Evolutionary conservation across 495 filamentous ascomycete species (phyloP), one percentile per base, ranked within the genome.

Genomic region (Penicillium arizonense): DNA sequence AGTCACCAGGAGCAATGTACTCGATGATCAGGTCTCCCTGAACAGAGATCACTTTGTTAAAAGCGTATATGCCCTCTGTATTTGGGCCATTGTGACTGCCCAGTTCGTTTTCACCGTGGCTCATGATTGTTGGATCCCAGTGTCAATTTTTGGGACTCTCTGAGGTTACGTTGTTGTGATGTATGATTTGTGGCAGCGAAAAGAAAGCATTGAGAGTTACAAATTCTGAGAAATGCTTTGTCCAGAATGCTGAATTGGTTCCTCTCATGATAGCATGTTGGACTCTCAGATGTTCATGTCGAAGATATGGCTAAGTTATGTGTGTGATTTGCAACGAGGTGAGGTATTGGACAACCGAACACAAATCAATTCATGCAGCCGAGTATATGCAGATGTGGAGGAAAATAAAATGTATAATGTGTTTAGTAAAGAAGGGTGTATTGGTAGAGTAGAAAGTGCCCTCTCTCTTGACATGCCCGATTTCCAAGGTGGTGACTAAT

Each of bases 1-100:
- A 11, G 39, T 59, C 55, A 8, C 38, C 13, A 13, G 28, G 16
- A 23, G 48, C 38, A 5, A 37, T 47, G 55, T 75, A 74, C 45
- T 76, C 63, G 18, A 77, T 39, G 20, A 74, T 61, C 23, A 74
- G 33, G 47, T 77, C 71, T 2, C 74, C 74, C 40, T 56, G 56
- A 0, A 41, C 40, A 12, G 63, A 59, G 16, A 73, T 62, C 8
- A 64, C 46, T 50, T 50, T 63, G 18, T 52, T 42, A 11, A 39
- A 30, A 4, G 39, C 18, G 32, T n/a, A 0, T 1, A 23, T 3
- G 3, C 5, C 16, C 16, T 35, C 5, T 3, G 13, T 21, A 23
- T 30, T 20, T 4, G 8, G 16, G 18, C 13, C 38, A 16, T 26
- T 43, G 18, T 24, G 28, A 43, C 12, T 10, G 42, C n/a, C 20